Percentiles rank a stretch among this genome's conserved stretches.
phyloP scores from a whole-genome alignment of 305 asterid species.

The Fraxinus sp. region DNA sequence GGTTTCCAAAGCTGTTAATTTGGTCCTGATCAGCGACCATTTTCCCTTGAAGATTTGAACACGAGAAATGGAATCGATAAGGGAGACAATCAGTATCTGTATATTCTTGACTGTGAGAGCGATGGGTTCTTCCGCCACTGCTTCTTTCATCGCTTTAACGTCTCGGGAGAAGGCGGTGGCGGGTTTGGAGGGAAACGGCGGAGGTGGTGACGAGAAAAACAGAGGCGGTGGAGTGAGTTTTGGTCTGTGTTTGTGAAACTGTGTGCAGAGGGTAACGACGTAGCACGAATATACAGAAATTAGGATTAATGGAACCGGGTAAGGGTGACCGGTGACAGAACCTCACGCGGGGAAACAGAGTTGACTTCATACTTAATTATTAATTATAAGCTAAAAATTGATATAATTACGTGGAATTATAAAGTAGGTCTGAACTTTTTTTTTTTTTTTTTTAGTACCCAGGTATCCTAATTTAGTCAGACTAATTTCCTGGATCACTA shows the following conservation, averaged over 20 bases:
- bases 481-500: too few relatives aligned
- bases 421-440: neutral
- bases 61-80: conserved; percentile 38
- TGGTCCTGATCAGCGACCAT: conserved; percentile 58
- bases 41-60: conserved; percentile 64
- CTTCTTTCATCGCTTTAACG: conserved; percentile 43
- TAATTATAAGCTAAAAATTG: neutral
- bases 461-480: too few relatives aligned
- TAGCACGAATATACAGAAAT: conserved; percentile 23
- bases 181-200: neutral
- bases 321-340: neutral
- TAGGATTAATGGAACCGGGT: neutral
- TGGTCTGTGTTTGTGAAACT: neutral
- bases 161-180: neutral
- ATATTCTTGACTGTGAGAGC: conserved; percentile 16
- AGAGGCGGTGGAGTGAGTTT: neutral
- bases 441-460: too few relatives aligned
- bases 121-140: conserved; percentile 25
- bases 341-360: conserved; percentile 29
- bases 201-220: neutral
- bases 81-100: conserved; percentile 38
- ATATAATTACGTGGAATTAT: neutral
- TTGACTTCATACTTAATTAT: conserved; percentile 17
- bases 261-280: conserved; percentile 20
- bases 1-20: conserved; percentile 51